Evolutionary conservation across 2,329 filamentous ascomycete species (phyloP).

Genomic region (Calycina marina): DNA sequence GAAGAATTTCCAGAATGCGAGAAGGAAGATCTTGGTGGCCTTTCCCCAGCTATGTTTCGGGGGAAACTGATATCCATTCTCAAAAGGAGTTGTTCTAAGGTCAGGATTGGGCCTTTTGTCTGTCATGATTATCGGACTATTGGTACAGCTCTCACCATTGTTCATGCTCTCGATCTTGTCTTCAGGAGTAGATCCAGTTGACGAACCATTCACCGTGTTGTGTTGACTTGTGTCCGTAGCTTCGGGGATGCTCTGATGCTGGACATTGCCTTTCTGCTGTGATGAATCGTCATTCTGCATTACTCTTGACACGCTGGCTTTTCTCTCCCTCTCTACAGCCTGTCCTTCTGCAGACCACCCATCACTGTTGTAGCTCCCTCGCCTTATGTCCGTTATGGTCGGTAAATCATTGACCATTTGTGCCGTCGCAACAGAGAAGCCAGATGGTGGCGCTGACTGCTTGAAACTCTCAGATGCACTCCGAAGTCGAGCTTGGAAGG

Average conservation of each 20-base stretch:
- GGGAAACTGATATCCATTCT: constrained; percentile 53
- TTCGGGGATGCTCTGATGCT: constrained; percentile 5
- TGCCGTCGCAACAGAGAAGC: constrained; percentile 33
- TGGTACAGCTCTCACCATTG: not conserved
- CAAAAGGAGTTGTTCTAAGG: constrained; percentile 28
- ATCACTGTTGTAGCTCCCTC: constrained; percentile 19
- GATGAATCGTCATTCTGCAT: constrained; percentile 7
- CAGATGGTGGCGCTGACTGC: constrained; percentile 31
- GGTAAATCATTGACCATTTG: constrained; percentile 25
- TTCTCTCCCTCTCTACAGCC: constrained; percentile 18
- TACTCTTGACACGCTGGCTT: constrained; percentile 11
- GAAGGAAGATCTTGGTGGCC: constrained; percentile 40
- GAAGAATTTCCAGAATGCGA: constrained; percentile 58
- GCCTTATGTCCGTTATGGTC: constrained; percentile 19
- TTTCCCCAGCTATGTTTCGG: constrained; percentile 45
- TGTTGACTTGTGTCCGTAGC: constrained; percentile 1
- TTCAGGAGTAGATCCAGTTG: constrained; percentile 11
- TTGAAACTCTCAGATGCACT: constrained; percentile 25
- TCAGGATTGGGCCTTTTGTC: not conserved
- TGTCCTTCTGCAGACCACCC: constrained; percentile 21
- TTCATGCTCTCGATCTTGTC: not conserved
- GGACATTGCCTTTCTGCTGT: constrained; percentile 6
- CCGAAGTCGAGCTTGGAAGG: constrained; percentile 15
- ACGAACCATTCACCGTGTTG: not conserved
- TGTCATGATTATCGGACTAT: not conserved